These are phyloP conservation scores for Dendryphion nanum DNA, from an alignment of 2,329 filamentous ascomycete species.

Conservation along the genomic window DNA sequence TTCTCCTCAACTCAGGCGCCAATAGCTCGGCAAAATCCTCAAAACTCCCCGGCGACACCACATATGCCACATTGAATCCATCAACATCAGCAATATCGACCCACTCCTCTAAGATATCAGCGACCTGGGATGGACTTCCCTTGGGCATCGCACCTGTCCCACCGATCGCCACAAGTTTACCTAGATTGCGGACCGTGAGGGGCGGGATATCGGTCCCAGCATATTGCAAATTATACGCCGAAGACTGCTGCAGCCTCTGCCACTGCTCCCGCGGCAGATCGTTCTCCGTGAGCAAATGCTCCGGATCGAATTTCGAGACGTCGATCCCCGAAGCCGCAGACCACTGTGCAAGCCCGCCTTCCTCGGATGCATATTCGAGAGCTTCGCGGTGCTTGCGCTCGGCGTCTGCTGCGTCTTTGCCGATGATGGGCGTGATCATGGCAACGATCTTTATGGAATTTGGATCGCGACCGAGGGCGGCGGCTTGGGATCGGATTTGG, in stretches of 20 bases:
- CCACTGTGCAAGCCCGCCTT: slow-evolving; percentile 66
- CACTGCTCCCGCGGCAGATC: slow-evolving; percentile 11
- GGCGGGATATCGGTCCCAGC: slow-evolving; percentile 10
- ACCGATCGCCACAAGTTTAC: slow-evolving; percentile 55
- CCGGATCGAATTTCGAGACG: slow-evolving; percentile 55
- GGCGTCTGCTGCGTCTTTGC: slow-evolving; percentile 63
- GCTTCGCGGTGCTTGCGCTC: slow-evolving; percentile 60
- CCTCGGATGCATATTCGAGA: slow-evolving; percentile 57
- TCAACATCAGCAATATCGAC: slow-evolving; percentile 66
- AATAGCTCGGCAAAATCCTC: slow-evolving; percentile 13
- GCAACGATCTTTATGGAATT: slow-evolving; percentile 64
- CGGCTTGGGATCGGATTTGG: slow-evolving; percentile 58
- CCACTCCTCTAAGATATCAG: slow-evolving; percentile 66
- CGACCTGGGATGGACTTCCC: slow-evolving; percentile 61
- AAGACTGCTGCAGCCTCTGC: slow-evolving; percentile 11
- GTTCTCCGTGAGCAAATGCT: slow-evolving; percentile 52
- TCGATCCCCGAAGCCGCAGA: slow-evolving; percentile 70
- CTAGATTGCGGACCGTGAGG: slow-evolving; percentile 13
- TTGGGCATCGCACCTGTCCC: slow-evolving; percentile 63
- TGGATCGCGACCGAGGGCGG: slow-evolving; percentile 55
- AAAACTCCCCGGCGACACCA: slow-evolving; percentile 14
- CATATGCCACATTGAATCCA: slow-evolving; percentile 64
- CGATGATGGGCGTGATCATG: slow-evolving; percentile 63
- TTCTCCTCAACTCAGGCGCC: slow-evolving; percentile 11
- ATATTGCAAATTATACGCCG: slow-evolving; percentile 14